These are phyloP conservation scores for Rhizophora apiculata DNA, from an alignment of 345 rosid genomes.

Conservation along the genomic window DNA sequence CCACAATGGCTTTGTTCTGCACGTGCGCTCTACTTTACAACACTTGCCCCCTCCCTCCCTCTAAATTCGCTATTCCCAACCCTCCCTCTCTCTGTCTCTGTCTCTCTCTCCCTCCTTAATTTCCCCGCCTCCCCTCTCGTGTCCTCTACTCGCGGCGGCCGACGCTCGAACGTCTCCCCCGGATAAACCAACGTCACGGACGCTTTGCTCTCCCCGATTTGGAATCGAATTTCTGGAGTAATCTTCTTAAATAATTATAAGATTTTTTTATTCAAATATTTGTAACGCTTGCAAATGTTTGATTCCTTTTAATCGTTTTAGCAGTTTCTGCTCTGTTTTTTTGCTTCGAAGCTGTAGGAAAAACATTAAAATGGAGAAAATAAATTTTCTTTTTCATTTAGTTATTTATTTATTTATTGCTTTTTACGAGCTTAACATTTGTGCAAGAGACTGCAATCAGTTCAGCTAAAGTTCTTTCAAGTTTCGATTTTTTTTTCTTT, in stretches of 20 bases:
- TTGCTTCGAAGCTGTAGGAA: conserved; percentile 7
- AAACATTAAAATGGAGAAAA: neutral
- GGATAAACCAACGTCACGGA: neutral
- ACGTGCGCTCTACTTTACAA: conserved; percentile 8
- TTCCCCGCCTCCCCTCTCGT: conserved; percentile 1
- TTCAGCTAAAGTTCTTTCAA: too few species aligned
- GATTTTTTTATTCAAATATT: neutral
- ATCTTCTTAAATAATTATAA: neutral
- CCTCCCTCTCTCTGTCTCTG: neutral
- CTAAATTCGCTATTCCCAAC: conserved; percentile 14
- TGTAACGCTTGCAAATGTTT: neutral
- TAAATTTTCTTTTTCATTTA: neutral
- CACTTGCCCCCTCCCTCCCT: neutral
- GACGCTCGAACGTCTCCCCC: neutral
- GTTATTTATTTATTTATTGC: too few species aligned
- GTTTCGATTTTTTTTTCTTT: too few species aligned
- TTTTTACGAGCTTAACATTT: too few species aligned
- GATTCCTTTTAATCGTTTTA: neutral
- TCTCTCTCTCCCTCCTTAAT: neutral
- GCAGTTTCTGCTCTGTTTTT: neutral
- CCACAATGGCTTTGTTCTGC: neutral
- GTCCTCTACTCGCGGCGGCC: neutral
- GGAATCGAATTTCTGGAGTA: neutral
- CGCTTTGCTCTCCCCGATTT: neutral
- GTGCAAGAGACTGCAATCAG: too few species aligned